These are phyloP conservation scores for Clathrospora elynae DNA, from an alignment of 2,329 filamentous ascomycete genomes.

Conservation along the genomic window DNA sequence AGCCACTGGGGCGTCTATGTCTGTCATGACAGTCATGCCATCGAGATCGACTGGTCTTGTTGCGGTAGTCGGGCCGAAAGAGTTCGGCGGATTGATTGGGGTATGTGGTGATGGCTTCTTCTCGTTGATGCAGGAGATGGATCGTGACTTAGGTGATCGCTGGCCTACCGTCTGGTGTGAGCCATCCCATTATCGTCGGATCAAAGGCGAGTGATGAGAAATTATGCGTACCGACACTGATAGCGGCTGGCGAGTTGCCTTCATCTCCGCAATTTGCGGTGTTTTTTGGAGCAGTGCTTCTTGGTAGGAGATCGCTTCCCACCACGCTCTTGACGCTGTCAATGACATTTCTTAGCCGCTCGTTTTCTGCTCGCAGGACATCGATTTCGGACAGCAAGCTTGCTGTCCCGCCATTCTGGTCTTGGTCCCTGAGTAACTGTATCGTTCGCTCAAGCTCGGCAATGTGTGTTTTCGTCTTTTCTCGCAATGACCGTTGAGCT, in stretches of 20 bases:
- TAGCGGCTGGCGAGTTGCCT: constrained; percentile 24
- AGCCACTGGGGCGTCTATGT: constrained; percentile 6
- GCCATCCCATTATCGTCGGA: constrained; percentile 15
- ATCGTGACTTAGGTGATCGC: constrained; percentile 26
- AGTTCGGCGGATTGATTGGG: constrained; percentile 11
- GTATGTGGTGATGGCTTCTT: constrained; percentile 22
- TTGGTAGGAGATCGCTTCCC: constrained; percentile 28
- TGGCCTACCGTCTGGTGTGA: constrained; percentile 34
- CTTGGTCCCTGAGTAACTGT: constrained; percentile 42
- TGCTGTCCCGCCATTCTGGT: constrained; percentile 40
- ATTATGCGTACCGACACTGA: constrained; percentile 34
- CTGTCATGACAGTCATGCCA: constrained; percentile 38
- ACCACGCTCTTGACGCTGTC: constrained; percentile 43
- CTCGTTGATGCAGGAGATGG: constrained; percentile 21
- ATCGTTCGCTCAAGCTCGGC: constrained; percentile 46
- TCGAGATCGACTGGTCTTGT: constrained; percentile 35
- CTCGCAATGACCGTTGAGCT: constrained; percentile 43
- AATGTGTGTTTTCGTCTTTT: constrained; percentile 48
- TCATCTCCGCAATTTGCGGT: constrained; percentile 10
- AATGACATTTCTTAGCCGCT: constrained; percentile 41
- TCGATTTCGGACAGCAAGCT: constrained; percentile 43
- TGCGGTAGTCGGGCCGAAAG: constrained; percentile 18
- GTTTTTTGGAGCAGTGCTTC: constrained; percentile 11
- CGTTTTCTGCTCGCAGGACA: constrained; percentile 40
- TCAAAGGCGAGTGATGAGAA: constrained; percentile 5